Evolutionary conservation across 2,329 filamentous ascomycete species (phyloP).

Genomic region (Waltergamsia citrina): DNA sequence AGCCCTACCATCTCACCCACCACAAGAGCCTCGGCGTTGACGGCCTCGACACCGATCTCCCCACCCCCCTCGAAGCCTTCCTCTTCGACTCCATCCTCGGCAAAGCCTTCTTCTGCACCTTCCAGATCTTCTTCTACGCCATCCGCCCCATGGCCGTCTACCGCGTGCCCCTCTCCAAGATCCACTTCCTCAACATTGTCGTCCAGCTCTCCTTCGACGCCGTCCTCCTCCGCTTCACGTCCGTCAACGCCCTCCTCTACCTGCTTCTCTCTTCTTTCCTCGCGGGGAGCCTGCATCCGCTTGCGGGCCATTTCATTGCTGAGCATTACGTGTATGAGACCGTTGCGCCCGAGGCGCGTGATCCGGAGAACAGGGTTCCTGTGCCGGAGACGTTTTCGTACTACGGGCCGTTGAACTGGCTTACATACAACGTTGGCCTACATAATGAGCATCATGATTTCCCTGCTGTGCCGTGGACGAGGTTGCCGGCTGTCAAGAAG

Average conservation of each 20-base stretch:
- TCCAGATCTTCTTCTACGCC: constrained; percentile 98
- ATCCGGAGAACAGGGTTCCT: constrained; percentile 51
- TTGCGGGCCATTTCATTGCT: constrained; percentile 95
- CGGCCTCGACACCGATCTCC: constrained; percentile 91
- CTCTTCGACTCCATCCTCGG: constrained; percentile 91
- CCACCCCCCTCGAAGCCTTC: constrained; percentile 81
- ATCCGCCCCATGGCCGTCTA: constrained; percentile 93
- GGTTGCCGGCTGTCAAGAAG: constrained; percentile 64
- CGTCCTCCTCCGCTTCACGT: constrained; percentile 50
- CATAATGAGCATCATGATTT: constrained; percentile 99
- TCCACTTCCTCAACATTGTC: constrained; percentile 74
- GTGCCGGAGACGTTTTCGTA: constrained; percentile 95
- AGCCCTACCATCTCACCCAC: constrained; percentile 96
- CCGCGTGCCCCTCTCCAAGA: constrained; percentile 73
- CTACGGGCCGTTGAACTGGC: constrained; percentile 83
- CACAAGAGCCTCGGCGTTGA: constrained; percentile 98
- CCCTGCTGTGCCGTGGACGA: constrained; percentile 91
- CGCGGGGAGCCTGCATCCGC: constrained; percentile 86
- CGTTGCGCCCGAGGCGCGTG: constrained; percentile 40
- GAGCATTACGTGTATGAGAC: constrained; percentile 85
- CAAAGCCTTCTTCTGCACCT: constrained; percentile 98
- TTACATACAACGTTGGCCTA: constrained; percentile 95
- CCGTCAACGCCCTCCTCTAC: constrained; percentile 64
- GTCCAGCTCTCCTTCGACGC: constrained; percentile 74
- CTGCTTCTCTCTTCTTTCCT: constrained; percentile 85